Evolutionary conservation across 2,329 filamentous ascomycete species (phyloP), one percentile per base, ranked within the genome.

Genomic region (Dactylella cylindrospora): DNA sequence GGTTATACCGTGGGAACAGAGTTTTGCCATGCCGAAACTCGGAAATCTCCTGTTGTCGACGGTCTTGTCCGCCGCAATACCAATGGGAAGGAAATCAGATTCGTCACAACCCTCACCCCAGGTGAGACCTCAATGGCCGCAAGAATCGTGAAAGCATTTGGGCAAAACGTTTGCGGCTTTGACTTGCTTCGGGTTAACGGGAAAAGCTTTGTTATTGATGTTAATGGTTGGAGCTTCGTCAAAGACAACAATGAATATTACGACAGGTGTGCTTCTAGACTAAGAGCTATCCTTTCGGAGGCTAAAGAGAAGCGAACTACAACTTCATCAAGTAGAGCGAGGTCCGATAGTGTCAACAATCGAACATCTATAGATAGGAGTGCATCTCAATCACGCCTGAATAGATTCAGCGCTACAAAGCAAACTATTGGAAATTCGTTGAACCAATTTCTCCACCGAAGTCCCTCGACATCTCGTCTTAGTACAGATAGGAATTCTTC

Each of bases 181-280:
- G 93, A 98, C 72, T 79, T 98, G 61, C 78, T 98, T 53, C 84
- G 94, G 22, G 89, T 90, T 9, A 84, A 83, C 43, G 88, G 90
- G 12, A 88, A 88, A 72, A 97, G 91, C 72, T 98, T 89, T 74
- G 93, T 98, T 41, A 98, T 98, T 67, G 93, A 98, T 70, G 93
- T 98, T 68, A 98, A 98, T 72, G 93, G 93, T 9, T 98, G 94
- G 94, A 97, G 91, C 71, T 98, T 98, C 70, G 93, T 98, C 72
- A 98, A 98, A 73, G 94, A 98, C 72, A 98, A 98, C 69, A 91
- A 96, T 65, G 90, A 95, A 62, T 98, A 98, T 73, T 98, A 98
- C 72, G 88, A 97, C 70, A 88, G 89, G 70, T 93, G 86, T 68
- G 84, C 93, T 17, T 84, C 78, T 60, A 95, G 97, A 41, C 76